phyloP scores from a whole-genome alignment of 2,329 filamentous ascomycete species.

The Neocatenulostroma microsporum region DNA sequence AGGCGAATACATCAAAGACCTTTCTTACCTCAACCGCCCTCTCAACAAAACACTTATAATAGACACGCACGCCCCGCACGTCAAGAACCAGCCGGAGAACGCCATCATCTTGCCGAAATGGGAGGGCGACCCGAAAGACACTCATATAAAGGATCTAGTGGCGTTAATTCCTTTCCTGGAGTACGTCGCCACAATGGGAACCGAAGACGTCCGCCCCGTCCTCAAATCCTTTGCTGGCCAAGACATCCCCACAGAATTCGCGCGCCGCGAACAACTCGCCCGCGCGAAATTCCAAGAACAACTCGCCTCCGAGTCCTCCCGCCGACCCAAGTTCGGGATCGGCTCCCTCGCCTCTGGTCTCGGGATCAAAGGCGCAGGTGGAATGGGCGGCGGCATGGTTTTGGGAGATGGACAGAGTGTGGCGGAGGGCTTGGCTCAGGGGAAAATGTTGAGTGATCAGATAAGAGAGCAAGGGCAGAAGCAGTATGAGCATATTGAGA shows the following conservation, averaged over 20 bases:
- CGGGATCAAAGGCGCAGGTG: conserved; percentile 63
- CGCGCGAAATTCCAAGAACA: conserved; percentile 78
- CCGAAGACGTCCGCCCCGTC: conserved; percentile 71
- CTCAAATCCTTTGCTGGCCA: conserved; percentile 56
- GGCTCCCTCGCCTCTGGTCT: conserved; percentile 51
- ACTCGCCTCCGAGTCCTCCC: conserved; percentile 59
- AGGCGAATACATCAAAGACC: conserved; percentile 95
- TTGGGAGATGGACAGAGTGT: conserved; percentile 48
- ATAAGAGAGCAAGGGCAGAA: conserved; percentile 84
- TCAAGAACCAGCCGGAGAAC: conserved; percentile 90
- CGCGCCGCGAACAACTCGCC: conserved; percentile 74
- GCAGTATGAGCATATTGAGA: conserved; percentile 82
- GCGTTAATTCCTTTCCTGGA: conserved; percentile 92
- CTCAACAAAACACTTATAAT: conserved; percentile 92
- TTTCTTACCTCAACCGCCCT: conserved; percentile 95
- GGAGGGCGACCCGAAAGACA: conserved; percentile 72
- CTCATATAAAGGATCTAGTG: conserved; percentile 62
- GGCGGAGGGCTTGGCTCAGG: conserved; percentile 72
- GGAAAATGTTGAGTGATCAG: conserved; percentile 95
- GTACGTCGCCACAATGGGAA: conserved; percentile 91
- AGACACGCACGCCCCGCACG: conserved; percentile 75
- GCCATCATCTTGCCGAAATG: conserved; percentile 86
- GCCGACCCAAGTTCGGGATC: conserved; percentile 53
- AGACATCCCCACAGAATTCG: conserved; percentile 84
- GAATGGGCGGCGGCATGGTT: conserved; percentile 50